phyloP scores from a whole-genome alignment of 805 yeast species.

The Metschnikowia hibisci region DNA sequence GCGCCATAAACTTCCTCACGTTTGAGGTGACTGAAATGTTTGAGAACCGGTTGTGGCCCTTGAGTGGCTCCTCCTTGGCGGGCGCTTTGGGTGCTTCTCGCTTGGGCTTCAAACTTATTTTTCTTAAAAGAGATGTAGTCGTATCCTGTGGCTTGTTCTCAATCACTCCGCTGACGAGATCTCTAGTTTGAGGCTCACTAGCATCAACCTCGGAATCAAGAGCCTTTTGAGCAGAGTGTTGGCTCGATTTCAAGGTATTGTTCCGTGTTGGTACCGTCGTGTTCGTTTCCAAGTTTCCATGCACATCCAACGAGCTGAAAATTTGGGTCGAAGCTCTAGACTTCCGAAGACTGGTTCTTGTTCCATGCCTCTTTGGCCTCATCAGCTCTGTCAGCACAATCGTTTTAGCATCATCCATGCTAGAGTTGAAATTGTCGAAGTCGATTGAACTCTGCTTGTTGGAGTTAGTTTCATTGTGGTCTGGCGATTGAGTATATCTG shows the following conservation, averaged over 20 bases:
- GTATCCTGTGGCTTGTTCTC: neutral
- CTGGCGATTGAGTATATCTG: constrained; percentile 8
- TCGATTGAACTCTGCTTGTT: constrained; percentile 4
- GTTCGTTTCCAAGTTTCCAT: constrained; percentile 6
- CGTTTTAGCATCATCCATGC: constrained; percentile 7
- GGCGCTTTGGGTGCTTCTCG: constrained; percentile 41
- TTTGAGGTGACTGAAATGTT: constrained; percentile 26
- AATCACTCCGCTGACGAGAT: neutral
- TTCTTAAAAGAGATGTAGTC: constrained; percentile 15
- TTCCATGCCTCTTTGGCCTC: constrained; percentile 11
- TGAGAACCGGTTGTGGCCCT: constrained; percentile 32
- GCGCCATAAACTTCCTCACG: constrained; percentile 7
- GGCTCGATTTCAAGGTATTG: neutral
- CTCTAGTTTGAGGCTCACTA: neutral
- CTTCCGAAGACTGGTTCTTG: constrained; percentile 14
- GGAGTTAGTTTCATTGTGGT: neutral
- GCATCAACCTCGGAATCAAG: neutral
- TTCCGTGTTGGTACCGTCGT: neutral
- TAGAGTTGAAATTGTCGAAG: constrained; percentile 5
- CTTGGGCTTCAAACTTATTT: constrained; percentile 34
- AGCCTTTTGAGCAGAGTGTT: neutral
- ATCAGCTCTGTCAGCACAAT: constrained; percentile 1
- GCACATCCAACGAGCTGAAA: constrained; percentile 26
- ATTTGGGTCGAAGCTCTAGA: constrained; percentile 29
- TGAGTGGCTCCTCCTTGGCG: constrained; percentile 6